Base-by-base conservation (phyloP, 306 rosid species). In the Quercus engelmannii region DNA sequence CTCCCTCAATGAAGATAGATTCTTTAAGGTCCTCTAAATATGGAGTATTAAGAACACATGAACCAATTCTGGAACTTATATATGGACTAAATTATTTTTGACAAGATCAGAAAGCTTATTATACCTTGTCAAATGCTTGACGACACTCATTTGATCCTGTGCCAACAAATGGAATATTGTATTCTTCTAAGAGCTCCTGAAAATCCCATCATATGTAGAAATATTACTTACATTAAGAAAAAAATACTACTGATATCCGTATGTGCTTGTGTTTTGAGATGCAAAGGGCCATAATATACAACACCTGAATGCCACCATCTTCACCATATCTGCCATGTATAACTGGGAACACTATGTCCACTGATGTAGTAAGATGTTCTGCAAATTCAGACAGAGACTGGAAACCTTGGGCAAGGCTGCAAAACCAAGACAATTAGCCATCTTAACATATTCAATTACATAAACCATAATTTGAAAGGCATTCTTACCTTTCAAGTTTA, bases 291-390 rank as follows among this genome's bases (percentile, higher is more conserved):
- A 33, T 17, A 62, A 69, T 61, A 65, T 74, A 19, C 78, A 25
- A 26, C 65, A 94, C 99, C 99, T 94, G 99, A 88, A 94, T 86
- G 76, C 90, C 92, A 58, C 99, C 99, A 86, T 94, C 97, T 91
- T 94, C 99, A 26, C 99, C 97, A 84, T 91, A 94, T 70, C 83
- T 83, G 79, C 99, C 99, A 63, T 94, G 99, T 81, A 94, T 94
- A 83, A 92, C 97, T 12, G 97, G 97, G 87, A 94, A 94, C 46
- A 90, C 99, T 79, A 91, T 81, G 86, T 94, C 97, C 78, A 92
- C 99, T 54, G 87, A 81, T 74, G 81, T 86, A 81, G 92, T 86
- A n/a, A 94, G 91, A 84, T 92, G 97, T 64, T 87, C 88, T 1
- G 95, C 97, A 33, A 94, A 92, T 72, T 91, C 90, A 52, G 87